Evolutionary conservation across 2,329 filamentous ascomycete species (phyloP), one percentile per base, ranked within the genome.

Genomic region (Lachnellula arida): DNA sequence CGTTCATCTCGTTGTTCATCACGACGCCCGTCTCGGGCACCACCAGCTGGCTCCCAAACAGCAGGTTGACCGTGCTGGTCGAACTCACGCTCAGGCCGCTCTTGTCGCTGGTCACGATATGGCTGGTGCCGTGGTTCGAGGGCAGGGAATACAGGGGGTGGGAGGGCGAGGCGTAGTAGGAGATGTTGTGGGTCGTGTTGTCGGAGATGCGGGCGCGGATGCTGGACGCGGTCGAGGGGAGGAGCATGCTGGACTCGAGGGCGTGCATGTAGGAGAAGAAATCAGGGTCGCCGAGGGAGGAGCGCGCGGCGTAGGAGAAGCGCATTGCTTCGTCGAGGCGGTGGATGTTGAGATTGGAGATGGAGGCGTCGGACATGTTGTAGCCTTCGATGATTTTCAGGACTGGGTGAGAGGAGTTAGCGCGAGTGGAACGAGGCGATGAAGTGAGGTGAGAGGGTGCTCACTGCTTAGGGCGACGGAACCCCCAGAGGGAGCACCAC

Each of bases 251-350:
- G 1, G 77, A 70, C 71, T 97, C 85, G 62, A 88, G 87, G 7
- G 74, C 70, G 8, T 77, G 73, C 50, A 93, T 75, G 32, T 82
- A 81, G 0, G 77, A 63, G 4, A 95, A 81, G 68, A 87, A 96
- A 1, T 75, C 76, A 0, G 93, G 94, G 70, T 97, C 94, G 4
- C 91, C 93, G 0, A 97, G 80, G 28, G 86, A 79, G n/a, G 84
- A 79, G 55, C 91, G 85, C 64, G 87, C 76, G 4, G 87, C 91
- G 69, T 97, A 97, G 2, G 84, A 91, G 70, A 96, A 97, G 22
- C 91, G 82, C 75, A 96, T 90, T 12, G 91, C 88, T 76, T 97
- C 94, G 67, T 91, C 84, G 61, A 96, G 80, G 14, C 89, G 83
- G 72, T 97, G 94, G 0, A 86, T 87, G 39, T 86, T 90, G 0